Conservation (phyloP, 176 grass and related monocot species). For the Avena eriantha region DNA sequence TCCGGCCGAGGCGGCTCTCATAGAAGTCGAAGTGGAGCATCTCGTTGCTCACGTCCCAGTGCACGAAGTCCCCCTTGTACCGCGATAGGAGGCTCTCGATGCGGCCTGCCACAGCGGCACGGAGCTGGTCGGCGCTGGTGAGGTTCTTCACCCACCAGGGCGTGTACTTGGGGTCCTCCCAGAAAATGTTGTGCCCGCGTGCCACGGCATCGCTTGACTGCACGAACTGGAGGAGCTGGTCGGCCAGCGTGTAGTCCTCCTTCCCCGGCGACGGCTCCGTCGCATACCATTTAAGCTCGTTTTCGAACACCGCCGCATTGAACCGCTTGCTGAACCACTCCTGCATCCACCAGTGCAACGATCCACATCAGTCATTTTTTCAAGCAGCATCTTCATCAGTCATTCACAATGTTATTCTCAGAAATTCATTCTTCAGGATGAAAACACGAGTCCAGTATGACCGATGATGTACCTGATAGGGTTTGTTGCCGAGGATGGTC, state of each 20-base stretch:
- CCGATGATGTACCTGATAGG: conserved; percentile 50
- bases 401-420: background rate
- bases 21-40: conserved; percentile 97
- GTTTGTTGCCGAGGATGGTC: conserved; percentile 59
- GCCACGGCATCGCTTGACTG: conserved; percentile 55
- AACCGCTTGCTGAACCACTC: conserved; percentile 75
- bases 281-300: conserved; percentile 96
- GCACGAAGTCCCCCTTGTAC: conserved; percentile 89
- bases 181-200: conserved; percentile 97
- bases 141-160: conserved; percentile 84
- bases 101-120: conserved; percentile 57
- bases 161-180: conserved; percentile 81
- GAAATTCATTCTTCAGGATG: background rate
- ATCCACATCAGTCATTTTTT: too few relatives aligned
- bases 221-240: conserved; percentile 72
- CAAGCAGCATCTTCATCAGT: background rate
- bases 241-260: conserved; percentile 64
- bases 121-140: conserved; percentile 54
- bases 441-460: background rate
- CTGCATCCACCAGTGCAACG: conserved; percentile 41
- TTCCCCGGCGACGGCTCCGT: conserved; percentile 72
- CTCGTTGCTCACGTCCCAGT: conserved; percentile 98
- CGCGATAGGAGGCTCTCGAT: conserved; percentile 72
- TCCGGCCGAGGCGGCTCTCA: conserved; percentile 66
- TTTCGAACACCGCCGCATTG: conserved; percentile 93